Evolutionary conservation across 140 eudicot species (phyloP), one percentile per base, ranked within the genome.

Genomic region (Erigeron philadelphicus): DNA sequence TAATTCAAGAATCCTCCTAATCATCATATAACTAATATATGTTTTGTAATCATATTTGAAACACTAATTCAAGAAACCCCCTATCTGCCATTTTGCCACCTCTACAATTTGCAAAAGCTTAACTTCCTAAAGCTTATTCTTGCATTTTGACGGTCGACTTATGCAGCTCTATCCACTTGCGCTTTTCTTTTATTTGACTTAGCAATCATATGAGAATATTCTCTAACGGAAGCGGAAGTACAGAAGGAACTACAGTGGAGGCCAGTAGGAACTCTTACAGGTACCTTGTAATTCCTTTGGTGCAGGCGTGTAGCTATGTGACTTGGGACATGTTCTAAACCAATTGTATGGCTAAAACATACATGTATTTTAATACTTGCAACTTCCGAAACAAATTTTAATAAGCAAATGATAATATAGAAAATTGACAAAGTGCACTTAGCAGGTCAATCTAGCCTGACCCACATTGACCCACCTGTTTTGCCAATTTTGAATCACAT

Each of bases 161-260:
- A 68, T 80, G 67, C 76, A 75, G 72, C 70, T 82, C 41, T 68
- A 70, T 67, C 57, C 19, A 58, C 43, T 75, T 60, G 49, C 68
- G 62, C 53, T 71, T 64, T 55, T 66, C 57, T 79, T 58, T 84
- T 75, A n/a, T 73, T 76, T 68, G 46, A 78, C 71, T 52, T 72
- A 87, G 95, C 91, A 87, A 89, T 66, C 77, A 72, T 60, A 67
- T 89, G 68, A 84, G 82, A 75, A 73, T 84, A 35, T 87, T 82
- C 76, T 72, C 85, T 56, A 61, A 31, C 41, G 91, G 82, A 66
- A 80, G 42, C 72, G 89, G 87, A 73, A 72, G 66, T 25, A 80
- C 80, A 56, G 89, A 86, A 66, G 95, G 90, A 60, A 75, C 80
- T 16, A 82, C 83, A 13, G 40, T 89, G 64, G 95, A 82, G 76